Percentiles rank a stretch among this genome's conserved stretches.
These are phyloP conservation scores for Amesomyces nigricolor DNA, from an alignment of 2,329 filamentous ascomycete genomes.

Conservation along the genomic window DNA sequence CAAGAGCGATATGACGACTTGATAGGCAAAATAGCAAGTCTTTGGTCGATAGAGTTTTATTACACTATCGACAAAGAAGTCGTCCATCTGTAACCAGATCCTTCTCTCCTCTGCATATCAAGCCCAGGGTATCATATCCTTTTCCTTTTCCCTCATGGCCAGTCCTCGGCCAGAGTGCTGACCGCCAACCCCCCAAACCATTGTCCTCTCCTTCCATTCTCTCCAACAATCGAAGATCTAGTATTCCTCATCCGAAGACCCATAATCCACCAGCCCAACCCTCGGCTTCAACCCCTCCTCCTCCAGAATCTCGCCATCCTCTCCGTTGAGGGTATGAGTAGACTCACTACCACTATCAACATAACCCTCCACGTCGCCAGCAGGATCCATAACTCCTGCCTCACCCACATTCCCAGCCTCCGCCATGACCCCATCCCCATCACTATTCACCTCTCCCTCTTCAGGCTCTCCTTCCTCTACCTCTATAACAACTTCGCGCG, in stretches of 20 bases:
- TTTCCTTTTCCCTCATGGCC: too few relatives aligned
- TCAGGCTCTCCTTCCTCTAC: conserved; percentile 12
- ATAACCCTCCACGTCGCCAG: not conserved
- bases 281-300: not conserved
- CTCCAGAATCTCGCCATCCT: not conserved
- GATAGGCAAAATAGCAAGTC: too few relatives aligned
- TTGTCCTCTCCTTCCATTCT: too few relatives aligned
- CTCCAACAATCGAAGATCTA: too few relatives aligned
- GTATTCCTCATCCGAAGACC: conserved; percentile 14
- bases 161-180: too few relatives aligned
- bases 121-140: too few relatives aligned
- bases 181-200: too few relatives aligned
- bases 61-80: too few relatives aligned
- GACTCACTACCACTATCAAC: not conserved
- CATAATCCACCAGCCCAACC: conserved; percentile 17
- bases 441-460: conserved; percentile 26
- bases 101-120: too few relatives aligned
- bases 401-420: not conserved
- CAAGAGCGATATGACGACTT: too few relatives aligned
- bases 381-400: not conserved
- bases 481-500: not conserved
- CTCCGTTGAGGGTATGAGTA: not conserved
- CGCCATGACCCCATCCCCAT: conserved; percentile 18
- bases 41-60: too few relatives aligned
- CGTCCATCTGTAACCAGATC: too few relatives aligned